Percentiles rank a stretch among this genome's conserved stretches.
phyloP scores from a whole-genome alignment of 768 basidiomycete genomes.

The Hydnum rufescens region DNA sequence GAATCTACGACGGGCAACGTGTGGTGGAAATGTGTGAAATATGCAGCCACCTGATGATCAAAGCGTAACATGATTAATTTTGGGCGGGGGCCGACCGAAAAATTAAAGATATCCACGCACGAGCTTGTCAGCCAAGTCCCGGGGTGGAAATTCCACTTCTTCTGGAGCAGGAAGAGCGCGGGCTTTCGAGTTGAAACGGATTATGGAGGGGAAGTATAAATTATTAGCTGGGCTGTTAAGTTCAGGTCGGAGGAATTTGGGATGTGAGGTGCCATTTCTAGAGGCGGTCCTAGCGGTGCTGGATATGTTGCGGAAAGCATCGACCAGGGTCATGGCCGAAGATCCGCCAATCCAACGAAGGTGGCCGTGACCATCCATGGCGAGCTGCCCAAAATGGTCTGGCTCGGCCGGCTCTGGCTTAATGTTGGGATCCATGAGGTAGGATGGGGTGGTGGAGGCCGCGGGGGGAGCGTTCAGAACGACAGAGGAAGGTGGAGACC shows the following conservation, averaged over 20 bases:
- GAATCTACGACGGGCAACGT: constrained; percentile 77
- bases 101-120: constrained; percentile 25
- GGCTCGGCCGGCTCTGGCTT: constrained; percentile 26
- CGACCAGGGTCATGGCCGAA: constrained; percentile 80
- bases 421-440: constrained; percentile 7
- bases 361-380: constrained; percentile 75
- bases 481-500: neutral
- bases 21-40: constrained; percentile 75
- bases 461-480: neutral
- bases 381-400: constrained; percentile 67
- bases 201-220: constrained; percentile 69
- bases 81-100: neutral
- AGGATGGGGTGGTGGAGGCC: neutral
- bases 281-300: constrained; percentile 24
- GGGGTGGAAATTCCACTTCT: constrained; percentile 71
- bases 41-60: constrained; percentile 50
- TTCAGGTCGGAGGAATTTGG: constrained; percentile 21
- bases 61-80: constrained; percentile 7
- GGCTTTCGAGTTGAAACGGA: constrained; percentile 64
- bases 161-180: constrained; percentile 64
- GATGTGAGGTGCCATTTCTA: constrained; percentile 60
- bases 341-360: constrained; percentile 86
- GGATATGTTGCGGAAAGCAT: constrained; percentile 43
- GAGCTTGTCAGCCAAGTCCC: constrained; percentile 72
- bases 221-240: constrained; percentile 52